Evolutionary conservation across 306 rosid species (phyloP).

Genomic region (Vicia faba): DNA sequence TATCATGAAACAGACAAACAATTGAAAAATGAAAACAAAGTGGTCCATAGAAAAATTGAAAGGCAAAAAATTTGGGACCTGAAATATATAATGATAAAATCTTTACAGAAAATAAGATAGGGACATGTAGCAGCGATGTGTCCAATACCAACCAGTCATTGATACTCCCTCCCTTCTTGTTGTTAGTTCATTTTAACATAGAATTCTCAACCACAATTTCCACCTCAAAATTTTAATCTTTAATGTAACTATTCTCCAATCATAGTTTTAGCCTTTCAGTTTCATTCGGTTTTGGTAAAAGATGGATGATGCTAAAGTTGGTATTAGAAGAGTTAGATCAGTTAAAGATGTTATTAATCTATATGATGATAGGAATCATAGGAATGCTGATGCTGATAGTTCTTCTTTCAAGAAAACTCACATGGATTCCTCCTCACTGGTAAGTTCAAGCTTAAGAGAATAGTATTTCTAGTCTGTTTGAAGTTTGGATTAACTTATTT

Average conservation of each 20-base stretch:
- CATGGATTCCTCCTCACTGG: slow-evolving; percentile 51
- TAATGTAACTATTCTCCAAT: slow-evolving; percentile 29
- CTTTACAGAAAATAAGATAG: slow-evolving; percentile 32
- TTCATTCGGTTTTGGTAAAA: slow-evolving; percentile 18
- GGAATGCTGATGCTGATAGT: slow-evolving; percentile 35
- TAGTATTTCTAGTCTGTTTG: too few species aligned
- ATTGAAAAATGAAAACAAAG: slow-evolving; percentile 16
- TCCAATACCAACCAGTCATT: slow-evolving; percentile 58
- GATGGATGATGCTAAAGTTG: slow-evolving; percentile 58
- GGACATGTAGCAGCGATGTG: slow-evolving; percentile 50
- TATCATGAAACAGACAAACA: slow-evolving; percentile 22
- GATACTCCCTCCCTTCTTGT: slow-evolving; percentile 41
- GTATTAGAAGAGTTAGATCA: slow-evolving; percentile 55
- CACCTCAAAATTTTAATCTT: slow-evolving; percentile 26
- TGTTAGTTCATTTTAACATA: slow-evolving; percentile 31
- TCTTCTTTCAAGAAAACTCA: slow-evolving; percentile 49
- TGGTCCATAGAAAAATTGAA: slow-evolving; percentile 41
- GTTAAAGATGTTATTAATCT: slow-evolving; percentile 55
- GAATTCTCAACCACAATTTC: slow-evolving; percentile 36
- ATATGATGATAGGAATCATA: slow-evolving; percentile 61
- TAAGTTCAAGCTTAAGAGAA: slow-evolving; percentile 33
- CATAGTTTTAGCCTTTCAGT: neutral
- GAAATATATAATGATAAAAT: slow-evolving; percentile 32
- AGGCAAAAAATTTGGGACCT: slow-evolving; percentile 13
- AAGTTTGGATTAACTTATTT: neutral